Base-by-base conservation (phyloP, 192 early-diverging fungal species). In the Kickxella alabastrina region DNA sequence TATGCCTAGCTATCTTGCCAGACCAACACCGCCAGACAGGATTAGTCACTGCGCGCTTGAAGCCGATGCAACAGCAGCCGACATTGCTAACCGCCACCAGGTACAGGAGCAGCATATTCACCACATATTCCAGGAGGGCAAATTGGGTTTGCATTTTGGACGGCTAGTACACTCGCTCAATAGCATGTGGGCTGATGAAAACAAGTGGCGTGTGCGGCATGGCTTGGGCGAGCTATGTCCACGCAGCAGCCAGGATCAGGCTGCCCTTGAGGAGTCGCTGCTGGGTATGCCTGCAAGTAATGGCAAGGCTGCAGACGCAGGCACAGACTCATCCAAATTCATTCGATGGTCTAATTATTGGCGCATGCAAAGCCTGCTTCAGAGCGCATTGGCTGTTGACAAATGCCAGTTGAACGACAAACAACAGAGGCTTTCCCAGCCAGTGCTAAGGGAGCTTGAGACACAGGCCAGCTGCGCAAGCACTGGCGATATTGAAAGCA, bases 1-100 rank as follows among this genome's bases (percentile, higher is more conserved):
- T 25, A 46, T 75, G 25, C 65, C 65, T 10, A 55, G 49, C 43
- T 75, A 63, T 24, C 60, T 68, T 17, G 60, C 55, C n/a, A 59
- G 47, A 0, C 72, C 59, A 6, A 1, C 41, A 3, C 59, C 71
- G 4, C 61, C 79, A 2, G 65, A 65, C 14, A 79, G 85, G 14
- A 62, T 65, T 26, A 87, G 81, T 51, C 75, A 69, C 19, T 86
- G 87, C 36, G 88, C 90, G 46, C 65, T 94, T 14, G 92, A 94
- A 56, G 59, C 90, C 6, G 92, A 95, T 50, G 62, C 75, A 3
- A 62, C 73, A 6, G 78, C 67, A 4, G 57, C 58, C 28, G 74
- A 82, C 17, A 89, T 95, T 31, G 14, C 84, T 14, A 95, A 95
- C 45, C 62, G 85, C 13, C 53, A 64, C 5, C 34, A 36, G 5